Evolutionary conservation across 108 stramenopile species (phyloP), one percentile per base, ranked within the genome.

Genomic region (Skeletonema menzelii): DNA sequence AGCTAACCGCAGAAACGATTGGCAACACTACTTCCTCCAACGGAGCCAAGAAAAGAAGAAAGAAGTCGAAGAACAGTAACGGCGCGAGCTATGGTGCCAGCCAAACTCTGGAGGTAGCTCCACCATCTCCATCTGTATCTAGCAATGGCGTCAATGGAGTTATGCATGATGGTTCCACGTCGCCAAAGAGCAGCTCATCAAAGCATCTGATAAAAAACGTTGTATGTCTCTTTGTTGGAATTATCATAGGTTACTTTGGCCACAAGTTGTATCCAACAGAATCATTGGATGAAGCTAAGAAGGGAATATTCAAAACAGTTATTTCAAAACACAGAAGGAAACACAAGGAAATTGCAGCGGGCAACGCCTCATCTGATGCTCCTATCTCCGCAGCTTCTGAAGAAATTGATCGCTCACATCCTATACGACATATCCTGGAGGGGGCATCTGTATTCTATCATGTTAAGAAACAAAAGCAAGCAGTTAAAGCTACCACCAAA

Each of bases 401-500:
- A 59, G 61, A 27, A 44, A 55, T 65, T 37, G 56, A 71, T 65
- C 49, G 62, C 11, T 35, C 26, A 28, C 76, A 77, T 65, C 69
- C 69, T 4, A n/a, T 77, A 40, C 42, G 62, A 13, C 76, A 65
- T 26, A 57, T 77, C n/a, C 40, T 77, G 17, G 76, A 77, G 42
- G 69, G 76, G 49, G 69, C 76, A 59, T 77, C 69, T n/a, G 31
- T 63, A 27, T 77, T 65, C 35, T 20, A 56, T 53, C 76, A 77
- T 77, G 49, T 22, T 32, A 47, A 67, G 31, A 32, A 35, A 67
- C 31, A 67, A 57, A 34, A 26, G 17, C 27, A 26, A 28, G 42
- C 17, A 59, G 31, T 34, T 37, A 27, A 28, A 65, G 58, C n/a
- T 59, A 38, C 34, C 8, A 5, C 30, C 35, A 35, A 37, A 37